Percentiles rank a stretch among this genome's conserved stretches.
Evolutionary conservation across 768 basidiomycete species (phyloP).

Genomic region (Pulveroboletus sp.): DNA sequence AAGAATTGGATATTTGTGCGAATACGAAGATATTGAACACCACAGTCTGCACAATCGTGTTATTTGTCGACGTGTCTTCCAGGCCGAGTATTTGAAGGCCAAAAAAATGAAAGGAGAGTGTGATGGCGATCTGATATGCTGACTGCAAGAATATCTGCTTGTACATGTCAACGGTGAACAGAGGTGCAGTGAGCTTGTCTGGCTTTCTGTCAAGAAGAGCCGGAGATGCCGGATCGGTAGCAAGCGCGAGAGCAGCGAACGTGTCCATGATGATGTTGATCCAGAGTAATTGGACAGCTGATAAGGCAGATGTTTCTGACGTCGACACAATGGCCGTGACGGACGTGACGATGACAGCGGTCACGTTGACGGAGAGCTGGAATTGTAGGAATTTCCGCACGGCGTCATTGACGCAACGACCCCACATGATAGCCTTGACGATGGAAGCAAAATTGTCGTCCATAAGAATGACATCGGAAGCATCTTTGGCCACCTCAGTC

Average conservation of each 20-base stretch:
- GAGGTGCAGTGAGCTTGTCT: slow-evolving; percentile 80
- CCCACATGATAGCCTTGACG: slow-evolving; percentile 98
- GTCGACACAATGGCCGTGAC: slow-evolving; percentile 80
- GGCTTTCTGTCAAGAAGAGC: slow-evolving; percentile 83
- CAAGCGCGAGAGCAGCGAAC: slow-evolving; percentile 95
- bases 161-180: slow-evolving; percentile 93
- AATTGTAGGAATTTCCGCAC: slow-evolving; percentile 98
- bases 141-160: slow-evolving; percentile 94
- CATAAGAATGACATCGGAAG: slow-evolving; percentile 98
- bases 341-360: slow-evolving; percentile 92
- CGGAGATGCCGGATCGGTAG: slow-evolving; percentile 90
- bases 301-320: slow-evolving; percentile 78
- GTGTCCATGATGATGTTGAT: slow-evolving; percentile 99
- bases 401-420: slow-evolving; percentile 96
- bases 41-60: slow-evolving; percentile 66
- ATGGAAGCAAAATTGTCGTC: slow-evolving; percentile 96
- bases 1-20: slow-evolving; percentile 92
- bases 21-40: slow-evolving; percentile 99
- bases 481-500: slow-evolving; percentile 98
- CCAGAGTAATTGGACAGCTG: slow-evolving; percentile 96
- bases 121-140: slow-evolving; percentile 76
- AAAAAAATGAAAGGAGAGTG: slow-evolving; percentile 85
- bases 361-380: slow-evolving; percentile 91
- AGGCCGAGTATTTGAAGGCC: slow-evolving; percentile 70
- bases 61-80: slow-evolving; percentile 30